These are phyloP conservation scores for Auriscalpium orientale DNA, from an alignment of 768 basidiomycete species.

Conservation along the genomic window DNA sequence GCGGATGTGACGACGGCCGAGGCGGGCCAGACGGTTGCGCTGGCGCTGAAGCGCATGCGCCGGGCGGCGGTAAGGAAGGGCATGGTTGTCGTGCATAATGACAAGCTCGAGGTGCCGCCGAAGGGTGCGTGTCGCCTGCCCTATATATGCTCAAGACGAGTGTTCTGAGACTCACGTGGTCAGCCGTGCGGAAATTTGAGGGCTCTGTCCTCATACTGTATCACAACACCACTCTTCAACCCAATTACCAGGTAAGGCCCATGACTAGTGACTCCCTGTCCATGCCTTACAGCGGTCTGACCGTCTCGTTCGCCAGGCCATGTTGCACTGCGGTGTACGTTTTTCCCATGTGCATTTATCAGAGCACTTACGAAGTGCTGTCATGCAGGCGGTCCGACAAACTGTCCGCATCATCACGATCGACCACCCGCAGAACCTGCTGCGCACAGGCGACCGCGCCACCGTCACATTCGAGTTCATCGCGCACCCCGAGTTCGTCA, in stretches of 20 bases:
- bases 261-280: not conserved
- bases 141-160: not conserved
- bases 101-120: conserved; percentile 67
- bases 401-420: conserved; percentile 87
- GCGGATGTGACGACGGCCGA: conserved; percentile 80
- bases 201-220: conserved; percentile 92
- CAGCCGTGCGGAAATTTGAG: conserved; percentile 81
- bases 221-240: conserved; percentile 89
- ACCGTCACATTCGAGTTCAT: conserved; percentile 95
- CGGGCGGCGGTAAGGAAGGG: conserved; percentile 82
- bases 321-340: conserved; percentile 86
- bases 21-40: conserved; percentile 91
- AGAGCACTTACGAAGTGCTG: no score
- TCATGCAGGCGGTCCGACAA: conserved; percentile 73
- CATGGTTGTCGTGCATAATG: conserved; percentile 73
- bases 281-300: no score
- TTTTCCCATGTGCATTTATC: no score
- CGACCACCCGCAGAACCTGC: conserved; percentile 82
- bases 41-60: conserved; percentile 86
- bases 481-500: conserved; percentile 84
- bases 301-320: conserved; percentile 41
- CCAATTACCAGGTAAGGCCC: conserved; percentile 69
- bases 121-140: conserved; percentile 41
- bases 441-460: conserved; percentile 92
- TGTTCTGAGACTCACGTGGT: not conserved